Percentiles rank a stretch among this genome's conserved stretches.
Conservation (phyloP, 78 protist species). For the Tieghemostelium lacteum region DNA sequence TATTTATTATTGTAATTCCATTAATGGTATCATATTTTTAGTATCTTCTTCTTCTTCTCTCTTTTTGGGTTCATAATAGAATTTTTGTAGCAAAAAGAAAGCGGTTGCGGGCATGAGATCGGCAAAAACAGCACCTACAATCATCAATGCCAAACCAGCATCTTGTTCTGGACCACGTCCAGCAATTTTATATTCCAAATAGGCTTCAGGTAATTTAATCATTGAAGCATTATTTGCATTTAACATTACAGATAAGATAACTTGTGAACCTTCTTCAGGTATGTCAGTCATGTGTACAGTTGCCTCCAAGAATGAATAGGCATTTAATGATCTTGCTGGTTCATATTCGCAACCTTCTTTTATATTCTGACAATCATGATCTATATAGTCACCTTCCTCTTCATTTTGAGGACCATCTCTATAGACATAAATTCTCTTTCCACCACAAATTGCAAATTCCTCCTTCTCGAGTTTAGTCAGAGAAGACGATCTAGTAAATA, state of each 20-base stretch:
- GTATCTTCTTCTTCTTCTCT: conserved; percentile 1
- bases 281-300: neutral
- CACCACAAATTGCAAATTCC: conserved; percentile 54
- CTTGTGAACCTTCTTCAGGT: conserved; percentile 8
- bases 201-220: conserved; percentile 14
- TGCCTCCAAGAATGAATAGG: neutral
- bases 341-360: conserved; percentile 37
- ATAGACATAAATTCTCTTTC: conserved; percentile 1
- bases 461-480: neutral
- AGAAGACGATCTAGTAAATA: neutral
- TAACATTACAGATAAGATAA: neutral
- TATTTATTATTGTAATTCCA: conserved; percentile 28
- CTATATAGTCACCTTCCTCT: conserved; percentile 33
- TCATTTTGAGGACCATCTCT: conserved; percentile 51
- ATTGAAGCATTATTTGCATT: neutral
- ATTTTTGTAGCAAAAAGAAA: conserved; percentile 59
- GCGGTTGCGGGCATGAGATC: conserved; percentile 66
- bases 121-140: conserved; percentile 56
- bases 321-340: conserved; percentile 44
- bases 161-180: conserved; percentile 55
- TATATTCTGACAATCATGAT: neutral
- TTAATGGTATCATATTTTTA: conserved; percentile 2
- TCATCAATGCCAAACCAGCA: conserved; percentile 32
- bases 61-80: conserved; percentile 5
- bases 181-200: conserved; percentile 29